Evolutionary conservation across 192 early-diverging fungal species (phyloP).

Genomic region (Umbelopsis vinacea): DNA sequence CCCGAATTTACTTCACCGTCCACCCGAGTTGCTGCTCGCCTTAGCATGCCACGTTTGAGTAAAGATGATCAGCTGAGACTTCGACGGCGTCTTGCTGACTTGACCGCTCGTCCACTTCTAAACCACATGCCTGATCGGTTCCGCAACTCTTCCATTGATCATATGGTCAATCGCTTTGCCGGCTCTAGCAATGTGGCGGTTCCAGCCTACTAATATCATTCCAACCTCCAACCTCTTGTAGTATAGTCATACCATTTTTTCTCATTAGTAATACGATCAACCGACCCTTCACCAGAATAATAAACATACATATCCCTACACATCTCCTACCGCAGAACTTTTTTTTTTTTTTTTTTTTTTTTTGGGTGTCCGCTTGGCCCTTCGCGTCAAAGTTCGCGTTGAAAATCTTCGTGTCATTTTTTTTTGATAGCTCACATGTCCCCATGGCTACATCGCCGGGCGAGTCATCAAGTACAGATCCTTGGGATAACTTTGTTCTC

Average conservation of each 20-base stretch:
- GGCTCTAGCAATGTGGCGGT: constrained; percentile 17
- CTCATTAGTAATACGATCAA: neutral
- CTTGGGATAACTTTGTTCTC: neutral
- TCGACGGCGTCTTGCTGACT: constrained; percentile 14
- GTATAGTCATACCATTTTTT: neutral
- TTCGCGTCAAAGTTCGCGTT: constrained; percentile 17
- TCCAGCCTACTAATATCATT: constrained; percentile 1
- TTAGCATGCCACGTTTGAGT: neutral
- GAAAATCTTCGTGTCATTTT: constrained; percentile 7
- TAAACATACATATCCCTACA: too few species aligned
- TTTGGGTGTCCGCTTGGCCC: constrained; percentile 3
- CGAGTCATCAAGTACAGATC: neutral
- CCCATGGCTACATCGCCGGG: constrained; percentile 15
- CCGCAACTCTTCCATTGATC: constrained; percentile 9
- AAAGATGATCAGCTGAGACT: constrained; percentile 9
- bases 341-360: neutral
- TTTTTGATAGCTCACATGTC: neutral
- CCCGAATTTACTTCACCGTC: neutral
- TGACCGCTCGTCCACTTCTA: constrained; percentile 15
- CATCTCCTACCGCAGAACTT: neutral
- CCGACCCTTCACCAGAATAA: neutral
- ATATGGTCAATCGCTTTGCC: constrained; percentile 22
- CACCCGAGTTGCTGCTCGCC: neutral
- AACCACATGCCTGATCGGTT: constrained; percentile 24
- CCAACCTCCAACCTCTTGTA: neutral